Evolutionary conservation across 2,329 filamentous ascomycete species (phyloP).

Genomic region (Talaromyces sp.): DNA sequence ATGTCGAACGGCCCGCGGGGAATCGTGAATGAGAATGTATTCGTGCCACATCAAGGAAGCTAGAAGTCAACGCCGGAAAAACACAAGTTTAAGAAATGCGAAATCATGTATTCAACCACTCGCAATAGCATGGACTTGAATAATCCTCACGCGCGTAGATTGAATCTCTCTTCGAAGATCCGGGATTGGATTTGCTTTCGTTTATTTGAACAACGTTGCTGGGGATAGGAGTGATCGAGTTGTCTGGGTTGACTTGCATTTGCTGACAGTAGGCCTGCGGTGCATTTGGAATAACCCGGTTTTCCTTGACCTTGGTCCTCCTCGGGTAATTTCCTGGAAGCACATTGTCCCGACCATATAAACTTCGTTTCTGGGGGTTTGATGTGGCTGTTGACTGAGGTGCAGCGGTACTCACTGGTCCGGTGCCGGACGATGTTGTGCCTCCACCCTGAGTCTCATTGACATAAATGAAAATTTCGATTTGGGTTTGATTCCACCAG

Average conservation of each 20-base stretch:
- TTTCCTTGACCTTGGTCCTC: constrained; percentile 61
- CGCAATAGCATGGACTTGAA: constrained; percentile 6
- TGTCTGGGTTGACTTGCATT: constrained; percentile 54
- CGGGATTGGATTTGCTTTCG: constrained; percentile 22
- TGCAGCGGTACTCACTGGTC: constrained; percentile 4
- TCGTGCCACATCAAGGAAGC: constrained; percentile 4
- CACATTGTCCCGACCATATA: background rate
- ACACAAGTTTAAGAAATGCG: background rate
- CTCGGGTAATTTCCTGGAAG: constrained; percentile 42
- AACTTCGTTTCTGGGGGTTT: constrained; percentile 7
- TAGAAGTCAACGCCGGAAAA: background rate
- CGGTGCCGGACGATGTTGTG: constrained; percentile 13
- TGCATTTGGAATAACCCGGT: constrained; percentile 42
- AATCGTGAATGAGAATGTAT: background rate
- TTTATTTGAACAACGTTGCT: constrained; percentile 26
- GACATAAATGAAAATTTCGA: constrained; percentile 63
- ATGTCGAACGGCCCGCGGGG: background rate
- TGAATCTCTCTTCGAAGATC: background rate
- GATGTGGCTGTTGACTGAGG: constrained; percentile 17
- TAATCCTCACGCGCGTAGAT: background rate
- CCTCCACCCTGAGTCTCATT: constrained; percentile 42
- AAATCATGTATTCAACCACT: constrained; percentile 7
- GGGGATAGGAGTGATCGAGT: constrained; percentile 29
- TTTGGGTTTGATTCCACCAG: constrained; percentile 61
- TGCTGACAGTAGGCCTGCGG: constrained; percentile 57